Conservation (phyloP, 345 rosid genomes). For the Boechera stricta region DNA sequence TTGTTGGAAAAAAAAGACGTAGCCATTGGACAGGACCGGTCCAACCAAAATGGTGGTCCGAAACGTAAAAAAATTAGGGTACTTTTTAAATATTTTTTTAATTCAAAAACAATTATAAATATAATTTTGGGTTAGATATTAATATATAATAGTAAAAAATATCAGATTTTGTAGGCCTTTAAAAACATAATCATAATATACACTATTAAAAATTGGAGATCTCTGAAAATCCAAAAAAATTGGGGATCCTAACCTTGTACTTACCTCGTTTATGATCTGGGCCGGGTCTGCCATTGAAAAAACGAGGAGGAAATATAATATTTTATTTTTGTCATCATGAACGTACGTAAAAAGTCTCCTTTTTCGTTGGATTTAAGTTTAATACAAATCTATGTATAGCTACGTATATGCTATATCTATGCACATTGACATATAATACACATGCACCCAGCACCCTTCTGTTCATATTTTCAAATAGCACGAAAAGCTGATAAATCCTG, state of each 20-base stretch:
- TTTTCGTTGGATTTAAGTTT: slow-evolving; percentile 27
- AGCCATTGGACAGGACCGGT: background rate
- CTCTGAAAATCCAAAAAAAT: too few relatives aligned
- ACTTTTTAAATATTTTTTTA: too few relatives aligned
- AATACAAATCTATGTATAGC: slow-evolving; percentile 23
- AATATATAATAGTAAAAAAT: too few relatives aligned
- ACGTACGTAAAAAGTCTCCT: slow-evolving; percentile 21
- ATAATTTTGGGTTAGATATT: too few relatives aligned
- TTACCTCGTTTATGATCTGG: too few relatives aligned
- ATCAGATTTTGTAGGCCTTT: too few relatives aligned
- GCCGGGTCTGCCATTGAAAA: background rate
- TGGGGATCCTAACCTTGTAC: too few relatives aligned
- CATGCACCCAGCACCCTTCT: background rate
- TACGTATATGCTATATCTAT: background rate
- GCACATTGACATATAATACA: background rate
- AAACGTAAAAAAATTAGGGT: too few relatives aligned
- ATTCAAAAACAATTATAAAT: too few relatives aligned
- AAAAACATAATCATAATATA: too few relatives aligned
- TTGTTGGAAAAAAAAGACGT: slow-evolving; percentile 31
- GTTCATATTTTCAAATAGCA: background rate
- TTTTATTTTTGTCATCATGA: slow-evolving; percentile 17
- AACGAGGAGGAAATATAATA: background rate
- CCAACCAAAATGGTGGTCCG: too few relatives aligned
- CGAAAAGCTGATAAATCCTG: background rate
- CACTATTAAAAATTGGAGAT: too few relatives aligned